phyloP scores from a whole-genome alignment of 2,329 filamentous ascomycete genomes.

The Orbilia quercus region DNA sequence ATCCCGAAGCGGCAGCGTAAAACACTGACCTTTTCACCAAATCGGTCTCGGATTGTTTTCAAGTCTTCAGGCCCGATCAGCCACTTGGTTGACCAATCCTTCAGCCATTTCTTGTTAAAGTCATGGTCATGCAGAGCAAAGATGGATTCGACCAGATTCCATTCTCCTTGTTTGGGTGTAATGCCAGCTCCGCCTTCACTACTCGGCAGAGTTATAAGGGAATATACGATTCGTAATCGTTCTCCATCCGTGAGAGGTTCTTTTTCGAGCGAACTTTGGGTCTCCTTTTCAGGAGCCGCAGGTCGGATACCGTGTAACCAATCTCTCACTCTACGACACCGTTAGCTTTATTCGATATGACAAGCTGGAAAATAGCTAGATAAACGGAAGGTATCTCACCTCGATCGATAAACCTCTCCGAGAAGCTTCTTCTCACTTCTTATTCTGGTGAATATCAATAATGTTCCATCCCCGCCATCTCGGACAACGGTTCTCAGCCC shows the following conservation, averaged over 20 bases:
- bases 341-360: slow-evolving; percentile 5
- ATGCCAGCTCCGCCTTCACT: slow-evolving; percentile 83
- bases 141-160: slow-evolving; percentile 77
- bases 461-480: slow-evolving; percentile 76
- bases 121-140: slow-evolving; percentile 82
- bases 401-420: slow-evolving; percentile 83
- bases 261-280: slow-evolving; percentile 73
- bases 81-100: slow-evolving; percentile 78
- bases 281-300: slow-evolving; percentile 78
- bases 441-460: slow-evolving; percentile 85
- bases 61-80: slow-evolving; percentile 74
- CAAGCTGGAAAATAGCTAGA: background rate
- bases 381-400: slow-evolving; percentile 63
- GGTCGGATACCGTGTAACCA: slow-evolving; percentile 91
- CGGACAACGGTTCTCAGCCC: slow-evolving; percentile 91
- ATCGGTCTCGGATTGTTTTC: slow-evolving; percentile 78
- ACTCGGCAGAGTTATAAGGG: slow-evolving; percentile 79
- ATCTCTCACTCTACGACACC: slow-evolving; percentile 76
- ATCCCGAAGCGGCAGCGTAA: no score
- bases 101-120: slow-evolving; percentile 81
- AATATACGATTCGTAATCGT: slow-evolving; percentile 84
- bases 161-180: slow-evolving; percentile 74
- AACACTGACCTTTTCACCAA: slow-evolving; percentile 73
- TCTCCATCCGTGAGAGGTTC: slow-evolving; percentile 89
- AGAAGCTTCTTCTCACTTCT: slow-evolving; percentile 79